A percentile compares a stretch with the other conserved stretches of the same genome.
Evolutionary conservation across 2,329 filamentous ascomycete genomes (phyloP).

Genomic region (Colletotrichum theobromicola): DNA sequence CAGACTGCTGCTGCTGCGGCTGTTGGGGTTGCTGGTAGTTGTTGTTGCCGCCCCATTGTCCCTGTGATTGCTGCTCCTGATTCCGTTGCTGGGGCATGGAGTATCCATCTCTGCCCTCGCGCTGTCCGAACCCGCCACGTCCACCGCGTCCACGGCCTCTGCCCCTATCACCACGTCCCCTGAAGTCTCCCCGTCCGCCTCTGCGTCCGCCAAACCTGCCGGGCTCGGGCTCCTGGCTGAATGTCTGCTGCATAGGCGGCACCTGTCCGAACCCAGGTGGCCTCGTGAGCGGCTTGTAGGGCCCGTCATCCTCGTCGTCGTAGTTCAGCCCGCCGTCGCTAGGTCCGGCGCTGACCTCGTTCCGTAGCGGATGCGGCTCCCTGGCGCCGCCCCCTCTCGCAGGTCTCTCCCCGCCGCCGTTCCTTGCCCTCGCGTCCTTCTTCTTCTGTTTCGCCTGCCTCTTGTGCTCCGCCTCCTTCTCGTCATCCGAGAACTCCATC

Average conservation of each 20-base stretch:
- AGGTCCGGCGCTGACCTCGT: constrained; percentile 42
- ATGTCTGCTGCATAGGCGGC: constrained; percentile 49
- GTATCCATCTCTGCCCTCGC: constrained; percentile 44
- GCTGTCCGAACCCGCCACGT: constrained; percentile 40
- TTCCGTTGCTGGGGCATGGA: constrained; percentile 30
- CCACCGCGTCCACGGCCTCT: constrained; percentile 40
- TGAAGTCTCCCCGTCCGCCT: constrained; percentile 48
- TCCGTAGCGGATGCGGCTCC: constrained; percentile 44
- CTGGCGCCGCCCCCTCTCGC: constrained; percentile 32
- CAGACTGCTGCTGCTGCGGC: constrained; percentile 29
- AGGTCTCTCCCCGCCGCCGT: constrained; percentile 37
- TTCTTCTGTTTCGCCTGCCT: constrained; percentile 71
- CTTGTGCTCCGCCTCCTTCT: constrained; percentile 87
- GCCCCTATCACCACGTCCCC: constrained; percentile 40
- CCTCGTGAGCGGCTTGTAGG: constrained; percentile 74
- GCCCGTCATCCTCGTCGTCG: constrained; percentile 71
- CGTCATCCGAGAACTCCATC: constrained; percentile 95
- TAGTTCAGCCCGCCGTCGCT: constrained; percentile 60
- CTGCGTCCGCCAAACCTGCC: constrained; percentile 35
- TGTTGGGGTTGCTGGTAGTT: not conserved
- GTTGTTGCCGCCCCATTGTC: constrained; percentile 32
- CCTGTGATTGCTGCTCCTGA: constrained; percentile 31
- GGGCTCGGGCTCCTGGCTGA: constrained; percentile 43
- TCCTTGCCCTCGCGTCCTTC: constrained; percentile 48
- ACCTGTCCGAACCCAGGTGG: constrained; percentile 67